Percentiles rank a stretch among this genome's conserved stretches.
Evolutionary conservation across 2,329 filamentous ascomycete species (phyloP).

Genomic region (Akanthomyces muscarius): DNA sequence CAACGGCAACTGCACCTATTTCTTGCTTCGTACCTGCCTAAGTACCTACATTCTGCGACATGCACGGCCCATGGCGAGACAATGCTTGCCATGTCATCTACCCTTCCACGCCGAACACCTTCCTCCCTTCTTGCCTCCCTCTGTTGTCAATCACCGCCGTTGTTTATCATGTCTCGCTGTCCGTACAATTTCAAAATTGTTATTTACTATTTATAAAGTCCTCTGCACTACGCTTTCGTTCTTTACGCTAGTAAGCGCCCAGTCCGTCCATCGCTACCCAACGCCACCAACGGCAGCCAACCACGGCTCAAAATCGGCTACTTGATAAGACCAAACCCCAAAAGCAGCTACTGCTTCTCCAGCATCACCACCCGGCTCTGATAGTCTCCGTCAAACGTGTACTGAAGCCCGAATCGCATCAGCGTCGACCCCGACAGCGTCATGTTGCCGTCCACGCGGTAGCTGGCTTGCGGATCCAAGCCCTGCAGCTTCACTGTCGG

Average conservation of each 20-base stretch:
- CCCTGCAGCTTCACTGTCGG: constrained; percentile 54
- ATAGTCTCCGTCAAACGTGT: constrained; percentile 49
- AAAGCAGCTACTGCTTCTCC: constrained; percentile 33
- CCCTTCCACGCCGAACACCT: too few species aligned
- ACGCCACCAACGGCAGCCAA: background rate
- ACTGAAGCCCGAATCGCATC: constrained; percentile 59
- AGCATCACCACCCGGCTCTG: constrained; percentile 55
- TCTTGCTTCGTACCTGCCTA: background rate
- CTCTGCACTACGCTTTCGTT: background rate
- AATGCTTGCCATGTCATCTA: background rate
- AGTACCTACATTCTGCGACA: background rate
- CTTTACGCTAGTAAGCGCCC: background rate
- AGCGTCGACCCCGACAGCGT: constrained; percentile 55
- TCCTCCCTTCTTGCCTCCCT: background rate
- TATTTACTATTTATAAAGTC: background rate
- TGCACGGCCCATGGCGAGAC: background rate
- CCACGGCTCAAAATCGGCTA: background rate
- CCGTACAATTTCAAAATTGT: background rate
- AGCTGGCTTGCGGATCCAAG: constrained; percentile 50
- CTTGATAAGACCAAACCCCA: too few species aligned
- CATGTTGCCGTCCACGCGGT: constrained; percentile 48
- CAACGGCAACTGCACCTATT: background rate
- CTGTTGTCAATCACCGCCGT: background rate
- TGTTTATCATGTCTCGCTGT: background rate
- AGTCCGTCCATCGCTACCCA: background rate